Conservation (phyloP, 129 eudicot genomes). For the Dittrichia graveolens region DNA sequence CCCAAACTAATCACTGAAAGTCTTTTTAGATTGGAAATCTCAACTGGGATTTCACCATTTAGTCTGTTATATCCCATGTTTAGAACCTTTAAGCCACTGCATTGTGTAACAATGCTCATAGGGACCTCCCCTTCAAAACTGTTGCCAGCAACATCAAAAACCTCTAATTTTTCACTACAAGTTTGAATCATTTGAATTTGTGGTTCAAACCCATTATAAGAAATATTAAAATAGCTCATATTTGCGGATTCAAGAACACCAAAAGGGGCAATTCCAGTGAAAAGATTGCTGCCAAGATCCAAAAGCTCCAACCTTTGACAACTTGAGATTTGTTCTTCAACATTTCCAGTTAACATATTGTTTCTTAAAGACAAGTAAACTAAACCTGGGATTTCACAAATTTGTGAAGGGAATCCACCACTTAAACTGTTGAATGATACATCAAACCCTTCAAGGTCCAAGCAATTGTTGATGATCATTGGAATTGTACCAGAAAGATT, state of each 20-base stretch:
- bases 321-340: conserved; percentile 52
- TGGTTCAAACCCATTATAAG: conserved; percentile 64
- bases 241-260: conserved; percentile 54
- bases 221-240: conserved; percentile 72
- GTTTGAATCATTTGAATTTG: conserved; percentile 39
- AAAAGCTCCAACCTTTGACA: conserved; percentile 73
- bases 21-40: conserved; percentile 49
- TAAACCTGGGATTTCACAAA: conserved; percentile 56
- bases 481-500: conserved; percentile 81
- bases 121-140: conserved; percentile 71
- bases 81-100: conserved; percentile 63
- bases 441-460: conserved; percentile 83
- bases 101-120: conserved; percentile 48
- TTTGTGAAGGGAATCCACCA: conserved; percentile 62
- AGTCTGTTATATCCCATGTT: conserved; percentile 68
- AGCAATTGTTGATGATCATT: conserved; percentile 49
- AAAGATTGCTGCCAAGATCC: conserved; percentile 86
- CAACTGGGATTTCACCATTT: conserved; percentile 65
- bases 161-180: conserved; percentile 61
- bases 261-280: conserved; percentile 75
- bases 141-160: conserved; percentile 78
- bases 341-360: conserved; percentile 64
- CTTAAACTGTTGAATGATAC: conserved; percentile 67
- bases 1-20: conserved; percentile 65
- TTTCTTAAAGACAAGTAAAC: conserved; percentile 69